Evolutionary conservation across 768 basidiomycete genomes (phyloP).

Genomic region (Leccinum variicolor): DNA sequence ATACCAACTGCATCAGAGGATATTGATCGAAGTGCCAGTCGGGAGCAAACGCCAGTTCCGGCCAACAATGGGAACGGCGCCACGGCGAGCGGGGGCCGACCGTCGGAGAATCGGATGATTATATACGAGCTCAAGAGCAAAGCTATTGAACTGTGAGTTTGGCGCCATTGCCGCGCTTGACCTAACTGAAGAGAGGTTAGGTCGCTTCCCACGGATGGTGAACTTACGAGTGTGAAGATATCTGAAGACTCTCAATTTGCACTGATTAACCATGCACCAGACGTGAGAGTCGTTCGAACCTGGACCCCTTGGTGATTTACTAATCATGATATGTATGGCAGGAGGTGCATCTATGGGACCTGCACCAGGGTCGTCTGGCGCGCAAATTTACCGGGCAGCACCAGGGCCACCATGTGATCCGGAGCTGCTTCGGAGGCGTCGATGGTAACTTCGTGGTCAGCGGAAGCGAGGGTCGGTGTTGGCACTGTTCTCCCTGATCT

Average conservation of each 20-base stretch:
- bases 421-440: conserved; percentile 91
- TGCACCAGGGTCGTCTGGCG: conserved; percentile 62
- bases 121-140: conserved; percentile 74
- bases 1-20: conserved; percentile 16
- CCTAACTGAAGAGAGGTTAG: conserved; percentile 33
- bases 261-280: conserved; percentile 82
- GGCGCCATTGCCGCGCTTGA: conserved; percentile 5
- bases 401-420: conserved; percentile 81
- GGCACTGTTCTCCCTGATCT: neutral
- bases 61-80: conserved; percentile 32
- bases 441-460: conserved; percentile 87
- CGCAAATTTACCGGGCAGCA: conserved; percentile 85
- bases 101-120: conserved; percentile 61
- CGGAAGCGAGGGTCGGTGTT: conserved; percentile 84
- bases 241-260: conserved; percentile 85
- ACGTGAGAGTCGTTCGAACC: conserved; percentile 49
- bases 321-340: conserved; percentile 32
- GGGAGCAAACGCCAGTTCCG: conserved; percentile 35
- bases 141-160: conserved; percentile 62
- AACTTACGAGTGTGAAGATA: conserved; percentile 84
- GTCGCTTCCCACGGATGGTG: conserved; percentile 66
- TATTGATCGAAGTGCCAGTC: conserved; percentile 28
- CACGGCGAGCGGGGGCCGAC: conserved; percentile 33
- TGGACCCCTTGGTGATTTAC: neutral
- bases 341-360: conserved; percentile 90